Evolutionary conservation across 1,139 yeast genomes (phyloP), one percentile per base, ranked within the genome.

Genomic region (Wickerhamomyces sp.): DNA sequence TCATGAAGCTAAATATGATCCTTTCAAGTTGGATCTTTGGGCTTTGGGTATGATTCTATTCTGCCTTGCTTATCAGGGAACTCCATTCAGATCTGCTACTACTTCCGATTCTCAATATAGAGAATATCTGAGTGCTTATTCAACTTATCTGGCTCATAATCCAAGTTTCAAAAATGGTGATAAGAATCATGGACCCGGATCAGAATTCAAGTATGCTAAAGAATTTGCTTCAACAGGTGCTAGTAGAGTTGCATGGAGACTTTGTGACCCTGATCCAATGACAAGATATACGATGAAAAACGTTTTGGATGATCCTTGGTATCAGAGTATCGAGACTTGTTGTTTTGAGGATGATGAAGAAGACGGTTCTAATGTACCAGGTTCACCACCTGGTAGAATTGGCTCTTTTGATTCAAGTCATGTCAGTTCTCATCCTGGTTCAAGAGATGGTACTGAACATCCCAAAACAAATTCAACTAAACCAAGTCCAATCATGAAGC

Each of bases 11-110:
- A 42, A 45, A 20, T 82, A 79, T 54, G 76, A 80, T 49, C 83
- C 87, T 3, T 76, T 77, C 50, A 69, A 70, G 43, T 75, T 81
- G 72, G 93, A 83, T 58, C 59, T 66, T 51, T 83, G 88, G 85
- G 79, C 85, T 1, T 58, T 83, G 25, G 93, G 93, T 16, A 70
- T 82, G 66, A 47, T 67, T 16, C 58, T 83, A 30, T 80, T 78
- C 52, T 76, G 81, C 31, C 55, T 82, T 17, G 68, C 77, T 2
- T 74, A 76, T 52, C 70, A 75, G 22, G 72, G 70, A 12, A 70
- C 75, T 0, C 91, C 91, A 1, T 83, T 83, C 53, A 62, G 62
- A 39, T 65, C 64, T 32, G 75, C 88, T 2, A 59, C 52, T 17
- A 14, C 62, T 3, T 55, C 60, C 22, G 88, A 81, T 54, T 62